Evolutionary conservation across 164 flowering plant genomes (phyloP), one percentile per base, ranked within the genome.

Genomic region (Umbellularia californica): DNA sequence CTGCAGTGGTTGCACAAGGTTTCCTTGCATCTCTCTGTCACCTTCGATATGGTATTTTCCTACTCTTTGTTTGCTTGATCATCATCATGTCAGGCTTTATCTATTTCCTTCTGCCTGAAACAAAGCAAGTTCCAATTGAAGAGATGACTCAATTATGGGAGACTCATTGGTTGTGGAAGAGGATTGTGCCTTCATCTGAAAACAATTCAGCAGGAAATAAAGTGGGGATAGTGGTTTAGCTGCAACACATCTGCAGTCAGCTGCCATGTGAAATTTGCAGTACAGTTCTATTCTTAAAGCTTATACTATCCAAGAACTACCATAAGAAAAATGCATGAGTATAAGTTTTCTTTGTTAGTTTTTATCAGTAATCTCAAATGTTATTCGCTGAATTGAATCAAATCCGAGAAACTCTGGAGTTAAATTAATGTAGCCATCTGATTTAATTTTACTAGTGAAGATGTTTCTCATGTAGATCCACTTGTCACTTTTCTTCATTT

Each of bases 81-180:
- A 0, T 88, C 52, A 73, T 83, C 75, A 93, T 91, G 98, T 85
- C 87, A 75, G 12, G 66, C 74, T 92, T 92, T 79, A 85, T 94
- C 33, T 89, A 25, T 88, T 89, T 94, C 80, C 89, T 94, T 50
- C 77, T 92, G 81, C 98, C 98, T 0, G 98, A 94, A 80, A 94
- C 95, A 1, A 94, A 94, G 85, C 96, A 89, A 77, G 92, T 94
- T 22, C 98, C 97, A 2, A 94, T 94, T 3, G 97, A 94, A 79
- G 97, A 94, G 82, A 75, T 92, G 27, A 75, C 82, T 73, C 78
- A 83, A 58, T 87, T 90, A 2, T 94, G 83, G 83, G 77, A 88
- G 71, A 81, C 78, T 5, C 98, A 94, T 58, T 85, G 89, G 91
- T 79, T 85, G 74, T 94, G 97, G 98, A 92, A 87, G 82, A 86